Conservation (phyloP, 1,284 basidiomycete species). For the Lignosus rhinocerotis region DNA sequence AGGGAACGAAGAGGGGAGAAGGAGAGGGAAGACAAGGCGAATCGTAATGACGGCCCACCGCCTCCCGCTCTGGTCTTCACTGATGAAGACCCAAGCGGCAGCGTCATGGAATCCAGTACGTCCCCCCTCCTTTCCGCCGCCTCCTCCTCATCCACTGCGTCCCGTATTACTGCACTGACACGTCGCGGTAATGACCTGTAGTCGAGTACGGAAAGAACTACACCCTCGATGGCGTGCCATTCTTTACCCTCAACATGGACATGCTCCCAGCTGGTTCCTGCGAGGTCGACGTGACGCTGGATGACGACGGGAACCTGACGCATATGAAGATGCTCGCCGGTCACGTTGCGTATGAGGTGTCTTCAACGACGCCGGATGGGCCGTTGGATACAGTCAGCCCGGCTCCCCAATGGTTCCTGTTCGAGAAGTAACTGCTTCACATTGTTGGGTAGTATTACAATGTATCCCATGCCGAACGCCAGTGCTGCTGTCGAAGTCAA, state of each 20-base stretch:
- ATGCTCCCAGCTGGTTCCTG: slow-evolving; percentile 38
- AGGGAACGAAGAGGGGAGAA: too few species aligned
- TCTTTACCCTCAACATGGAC: slow-evolving; percentile 34
- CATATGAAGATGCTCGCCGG: slow-evolving; percentile 43
- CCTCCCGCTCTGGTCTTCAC: too few species aligned
- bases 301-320: slow-evolving; percentile 36
- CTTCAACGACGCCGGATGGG: background rate
- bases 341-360: slow-evolving; percentile 29
- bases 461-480: too few species aligned
- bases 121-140: too few species aligned
- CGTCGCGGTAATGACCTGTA: background rate
- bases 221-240: slow-evolving; percentile 37
- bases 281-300: slow-evolving; percentile 39
- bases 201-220: background rate
- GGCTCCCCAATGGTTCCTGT: slow-evolving; percentile 17
- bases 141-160: background rate
- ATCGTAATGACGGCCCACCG: too few species aligned
- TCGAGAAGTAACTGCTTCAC: too few species aligned
- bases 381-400: slow-evolving; percentile 8
- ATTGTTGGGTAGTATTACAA: too few species aligned
- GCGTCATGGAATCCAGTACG: too few species aligned
- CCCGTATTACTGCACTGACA: background rate
- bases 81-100: too few species aligned
- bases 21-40: too few species aligned
- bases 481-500: too few species aligned